Conservation (phyloP, 805 yeast genomes). For the Barnettozyma sucrosica region DNA sequence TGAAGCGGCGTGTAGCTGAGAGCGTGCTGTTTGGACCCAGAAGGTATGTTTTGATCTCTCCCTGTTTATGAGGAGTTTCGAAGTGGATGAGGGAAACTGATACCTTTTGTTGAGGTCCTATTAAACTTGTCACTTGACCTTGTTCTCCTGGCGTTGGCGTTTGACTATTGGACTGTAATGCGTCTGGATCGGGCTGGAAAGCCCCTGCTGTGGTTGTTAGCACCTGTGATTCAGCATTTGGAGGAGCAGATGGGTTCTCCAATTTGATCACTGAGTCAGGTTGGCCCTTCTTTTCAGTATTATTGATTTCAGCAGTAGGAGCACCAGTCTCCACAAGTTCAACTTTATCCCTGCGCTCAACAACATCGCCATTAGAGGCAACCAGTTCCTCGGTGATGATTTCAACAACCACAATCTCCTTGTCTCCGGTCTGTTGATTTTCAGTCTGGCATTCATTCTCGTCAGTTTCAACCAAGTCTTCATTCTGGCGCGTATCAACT, state of each 20-base stretch:
- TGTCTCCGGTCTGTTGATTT: not conserved
- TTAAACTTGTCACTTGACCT: not conserved
- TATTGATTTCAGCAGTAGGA: conserved; percentile 16
- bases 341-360: not conserved
- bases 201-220: not conserved
- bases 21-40: conserved; percentile 56
- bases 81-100: conserved; percentile 50
- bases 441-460: not conserved
- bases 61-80: conserved; percentile 30
- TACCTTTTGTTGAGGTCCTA: conserved; percentile 65
- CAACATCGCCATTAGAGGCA: not conserved
- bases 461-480: not conserved
- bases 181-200: not conserved
- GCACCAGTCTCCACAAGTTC: conserved; percentile 11
- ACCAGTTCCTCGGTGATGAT: not conserved
- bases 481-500: not conserved
- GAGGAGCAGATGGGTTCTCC: not conserved
- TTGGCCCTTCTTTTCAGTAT: not conserved
- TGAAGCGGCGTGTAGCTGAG: conserved; percentile 47
- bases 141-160: not conserved
- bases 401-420: not conserved
- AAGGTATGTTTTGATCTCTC: conserved; percentile 34
- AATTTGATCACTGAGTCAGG: not conserved
- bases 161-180: not conserved
- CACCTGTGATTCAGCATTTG: not conserved